phyloP scores from a whole-genome alignment of 2,329 filamentous ascomycete genomes.

The Sclerotinia borealis region DNA sequence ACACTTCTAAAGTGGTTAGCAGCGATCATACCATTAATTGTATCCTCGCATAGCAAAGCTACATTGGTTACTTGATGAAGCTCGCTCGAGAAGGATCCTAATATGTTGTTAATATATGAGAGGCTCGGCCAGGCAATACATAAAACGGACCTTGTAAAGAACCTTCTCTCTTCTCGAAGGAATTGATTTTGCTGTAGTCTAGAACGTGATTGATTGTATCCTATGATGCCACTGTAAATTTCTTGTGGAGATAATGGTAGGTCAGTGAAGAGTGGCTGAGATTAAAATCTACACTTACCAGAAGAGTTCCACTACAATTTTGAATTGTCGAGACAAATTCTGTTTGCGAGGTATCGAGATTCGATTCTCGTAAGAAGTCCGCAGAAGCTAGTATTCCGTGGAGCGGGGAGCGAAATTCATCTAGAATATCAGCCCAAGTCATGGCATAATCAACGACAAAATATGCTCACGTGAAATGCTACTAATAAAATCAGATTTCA shows the following conservation, averaged over 20 bases:
- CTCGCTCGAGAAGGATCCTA: conserved; percentile 26
- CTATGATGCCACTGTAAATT: conserved; percentile 4
- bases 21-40: conserved; percentile 29
- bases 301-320: conserved; percentile 44
- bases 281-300: conserved; percentile 23
- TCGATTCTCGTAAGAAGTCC: conserved; percentile 29
- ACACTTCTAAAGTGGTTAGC: conserved; percentile 11
- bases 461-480: conserved; percentile 40
- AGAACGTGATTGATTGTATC: conserved; percentile 49
- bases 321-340: conserved; percentile 36
- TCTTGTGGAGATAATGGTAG: background rate
- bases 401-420: conserved; percentile 50
- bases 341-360: conserved; percentile 8
- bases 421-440: conserved; percentile 15
- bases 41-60: conserved; percentile 28
- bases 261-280: too few relatives aligned
- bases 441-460: conserved; percentile 29
- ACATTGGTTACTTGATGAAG: conserved; percentile 26
- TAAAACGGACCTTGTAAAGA: conserved; percentile 17
- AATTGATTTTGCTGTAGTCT: conserved; percentile 50
- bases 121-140: too few relatives aligned
- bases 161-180: conserved; percentile 23
- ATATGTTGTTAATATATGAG: background rate
- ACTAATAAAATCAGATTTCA: conserved; percentile 50
- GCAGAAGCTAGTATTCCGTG: conserved; percentile 50